Percentiles rank a stretch among this genome's conserved stretches.
phyloP scores from a whole-genome alignment of 106 monocot species.

The Posidonia australis region DNA sequence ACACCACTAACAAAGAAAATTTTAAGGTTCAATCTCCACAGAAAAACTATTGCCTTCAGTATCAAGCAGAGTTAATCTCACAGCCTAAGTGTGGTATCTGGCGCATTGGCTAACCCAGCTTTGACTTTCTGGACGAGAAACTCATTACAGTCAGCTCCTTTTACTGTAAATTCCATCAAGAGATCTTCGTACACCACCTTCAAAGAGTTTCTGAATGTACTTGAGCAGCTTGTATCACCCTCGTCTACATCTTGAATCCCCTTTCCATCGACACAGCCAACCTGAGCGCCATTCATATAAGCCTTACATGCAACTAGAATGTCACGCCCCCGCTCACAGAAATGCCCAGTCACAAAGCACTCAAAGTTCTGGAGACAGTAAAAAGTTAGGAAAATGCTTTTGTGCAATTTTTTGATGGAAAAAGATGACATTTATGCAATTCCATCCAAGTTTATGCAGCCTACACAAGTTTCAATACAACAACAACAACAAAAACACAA shows the following conservation, averaged over 20 bases:
- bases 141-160: constrained; percentile 13
- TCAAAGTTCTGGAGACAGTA: constrained; percentile 3
- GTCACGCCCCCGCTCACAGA: not conserved
- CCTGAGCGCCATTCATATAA: constrained; percentile 13
- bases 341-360: constrained; percentile 14
- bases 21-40: too few species aligned
- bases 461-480: too few species aligned
- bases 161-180: constrained; percentile 14
- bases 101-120: constrained; percentile 1
- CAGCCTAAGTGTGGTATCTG: constrained; percentile 11
- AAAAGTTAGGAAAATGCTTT: too few species aligned
- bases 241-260: constrained; percentile 12
- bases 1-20: too few species aligned
- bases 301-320: constrained; percentile 14
- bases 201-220: constrained; percentile 4
- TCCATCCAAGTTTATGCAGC: too few species aligned
- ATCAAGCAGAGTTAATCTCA: not conserved
- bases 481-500: too few species aligned
- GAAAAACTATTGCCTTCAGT: too few species aligned
- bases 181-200: constrained; percentile 7
- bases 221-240: constrained; percentile 11
- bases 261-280: constrained; percentile 11
- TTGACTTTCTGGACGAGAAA: constrained; percentile 6
- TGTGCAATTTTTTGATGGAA: too few species aligned
- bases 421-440: too few species aligned